Base-by-base conservation (phyloP, 345 rosid genomes). In the Eucalyptus camaldulensis region DNA sequence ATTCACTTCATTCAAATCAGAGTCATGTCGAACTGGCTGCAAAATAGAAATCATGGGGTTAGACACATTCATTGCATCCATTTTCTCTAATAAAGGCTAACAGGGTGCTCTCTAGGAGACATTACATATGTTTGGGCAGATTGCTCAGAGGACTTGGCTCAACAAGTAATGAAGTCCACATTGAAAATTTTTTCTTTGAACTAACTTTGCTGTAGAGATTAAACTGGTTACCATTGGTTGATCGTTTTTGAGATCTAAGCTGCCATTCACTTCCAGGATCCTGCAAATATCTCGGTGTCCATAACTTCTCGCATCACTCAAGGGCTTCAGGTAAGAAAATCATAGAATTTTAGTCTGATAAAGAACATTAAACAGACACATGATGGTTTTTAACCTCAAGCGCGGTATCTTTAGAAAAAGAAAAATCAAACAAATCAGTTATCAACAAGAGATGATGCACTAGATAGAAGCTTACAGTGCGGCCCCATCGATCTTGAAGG, bases 241-340 rank as follows among this genome's bases (percentile, higher is more conserved):
- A 89, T 94, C 94, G 50, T 92, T 89, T 90, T 88, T 88, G 81
- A 92, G 91, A 50, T 94, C 95, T 90, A 92, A 88, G 88, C 96
- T 94, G 21, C 96, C 95, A 88, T 93, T 94, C 33, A 93, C 97
- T 94, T 95, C 95, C 16, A 95, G 92, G 86, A 95, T 92, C 91
- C 97, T 93, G 92, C 97, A 94, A 51, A 95, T 95, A 89, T 94
- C 96, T 54, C 95, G 91, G 85, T 95, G 95, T 25, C 93, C 92
- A 50, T 93, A 95, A 15, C 90, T 92, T 90, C 94, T 93, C 69
- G 97, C 95, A 92, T 95, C 95, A 85, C 94, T 93, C 92, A 95
- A 92, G 86, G 96, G 96, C 97, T 95, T 83, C 83, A 37, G 47
- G 45, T 76, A 76, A 85, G 87, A 85, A n/a, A 85, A 45, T 25